Evolutionary conservation across 352 stramenopile species (phyloP), one percentile per base, ranked within the genome.

Genomic region (Thalassiosira exigua): DNA sequence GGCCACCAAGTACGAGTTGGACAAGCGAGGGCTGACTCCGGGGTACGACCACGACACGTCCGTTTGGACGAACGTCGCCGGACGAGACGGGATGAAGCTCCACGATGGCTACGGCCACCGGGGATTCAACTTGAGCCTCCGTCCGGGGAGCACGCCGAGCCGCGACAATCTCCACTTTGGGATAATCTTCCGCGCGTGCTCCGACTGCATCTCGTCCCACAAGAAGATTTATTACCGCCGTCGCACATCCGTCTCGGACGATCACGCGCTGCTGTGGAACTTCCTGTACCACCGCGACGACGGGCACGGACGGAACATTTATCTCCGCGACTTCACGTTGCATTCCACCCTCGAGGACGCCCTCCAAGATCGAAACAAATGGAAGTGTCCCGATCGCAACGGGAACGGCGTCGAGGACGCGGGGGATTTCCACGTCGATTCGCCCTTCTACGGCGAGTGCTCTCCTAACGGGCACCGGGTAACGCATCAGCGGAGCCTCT

Each of bases 311-410:
- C 33, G 62, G 9, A 83, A 84, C 33, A 42, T 75, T 0, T 82
- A 61, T 52, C 44, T 85, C 1, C 68, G 27, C 3, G 75, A 87
- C 62, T 87, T 87, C 44, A 27, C 61, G 19, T 44, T 87, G 0
- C 65, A 79, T 46, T 77, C 58, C 4, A 84, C 69, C 7, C 77
- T 79, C 22, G 75, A 84, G 39, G 79, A 87, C 66, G 79, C 79
- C 30, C n/a, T 72, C 24, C 32, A 30, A 12, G 61, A 65, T 19
- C 24, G 14, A 1, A 85, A 85, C 30, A 53, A 56, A 12, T 84
- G 73, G 79, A 19, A 48, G 42, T 87, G 69, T 52, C 66, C 51
- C 4, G 51, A 53, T 7, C 33, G 56, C n/a, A 12, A n/a, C 14
- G 75, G 58, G 51, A 65, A 84, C 26, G 71, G 72, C 21, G 51